Percentiles rank a stretch among this genome's conserved stretches.
Evolutionary conservation across 177 flowering plant genomes (phyloP).

Genomic region (Viscum album): DNA sequence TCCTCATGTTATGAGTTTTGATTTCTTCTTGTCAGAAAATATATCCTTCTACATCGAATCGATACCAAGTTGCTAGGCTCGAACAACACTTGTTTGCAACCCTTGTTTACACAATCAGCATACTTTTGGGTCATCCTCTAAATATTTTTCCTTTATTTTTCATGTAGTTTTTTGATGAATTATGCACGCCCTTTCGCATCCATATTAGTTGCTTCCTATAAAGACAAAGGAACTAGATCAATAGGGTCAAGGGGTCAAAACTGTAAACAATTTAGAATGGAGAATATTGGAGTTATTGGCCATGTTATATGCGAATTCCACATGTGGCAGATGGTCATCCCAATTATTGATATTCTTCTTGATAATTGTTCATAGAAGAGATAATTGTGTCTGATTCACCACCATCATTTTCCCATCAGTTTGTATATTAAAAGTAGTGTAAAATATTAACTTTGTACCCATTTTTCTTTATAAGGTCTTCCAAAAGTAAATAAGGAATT

Average conservation of each 20-base stretch:
- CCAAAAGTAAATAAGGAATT: slow-evolving; percentile 1
- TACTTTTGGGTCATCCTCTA: neutral
- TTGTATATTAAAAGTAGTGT: neutral
- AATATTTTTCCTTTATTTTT: too few relatives aligned
- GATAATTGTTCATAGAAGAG: too few relatives aligned
- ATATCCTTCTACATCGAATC: too few relatives aligned
- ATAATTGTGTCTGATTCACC: neutral
- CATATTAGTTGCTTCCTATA: neutral
- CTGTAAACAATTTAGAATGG: neutral
- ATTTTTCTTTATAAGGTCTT: neutral
- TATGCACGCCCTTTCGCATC: neutral
- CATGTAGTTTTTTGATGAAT: neutral
- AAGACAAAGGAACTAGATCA: neutral
- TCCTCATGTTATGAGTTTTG: too few relatives aligned
- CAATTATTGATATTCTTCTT: too few relatives aligned
- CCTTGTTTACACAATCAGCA: neutral
- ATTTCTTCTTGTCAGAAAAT: too few relatives aligned
- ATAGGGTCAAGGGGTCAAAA: neutral
- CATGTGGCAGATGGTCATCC: too few relatives aligned
- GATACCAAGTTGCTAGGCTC: too few relatives aligned
- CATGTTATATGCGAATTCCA: neutral
- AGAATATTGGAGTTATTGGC: neutral
- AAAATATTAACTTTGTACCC: neutral
- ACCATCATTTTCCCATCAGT: neutral
- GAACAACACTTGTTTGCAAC: too few relatives aligned